Evolutionary conservation across 805 yeast genomes (phyloP), one percentile per base, ranked within the genome.

Genomic region (Candida hungchunana): DNA sequence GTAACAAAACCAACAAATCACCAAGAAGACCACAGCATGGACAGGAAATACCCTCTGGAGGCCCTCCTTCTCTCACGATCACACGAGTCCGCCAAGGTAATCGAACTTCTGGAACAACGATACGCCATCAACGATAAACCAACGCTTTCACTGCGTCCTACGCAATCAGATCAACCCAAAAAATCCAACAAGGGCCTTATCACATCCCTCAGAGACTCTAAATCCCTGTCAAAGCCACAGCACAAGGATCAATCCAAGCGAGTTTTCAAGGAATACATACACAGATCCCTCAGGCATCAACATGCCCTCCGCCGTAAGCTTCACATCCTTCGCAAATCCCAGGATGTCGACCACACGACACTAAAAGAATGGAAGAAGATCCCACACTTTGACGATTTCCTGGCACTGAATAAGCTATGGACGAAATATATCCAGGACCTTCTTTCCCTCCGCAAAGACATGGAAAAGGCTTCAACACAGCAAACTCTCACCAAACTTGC

Each of bases 361-460:
- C 48, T 59, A 2, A 39, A 50, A 26, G 47, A 43, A 12, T 58
- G 51, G 36, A 29, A 41, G 5, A 22, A 50, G 2, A 39, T 58
- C 32, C 69, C 62, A n/a, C 46, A 59, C 18, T 79, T 68, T 49
- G 74, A 68, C 26, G 71, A 71, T 18, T 82, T 78, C 44, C 30
- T 59, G 2, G 71, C 71, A 2, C 62, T 86, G 60, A 69, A 81
- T 52, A 51, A 52, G n/a, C 62, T 88, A 18, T 88, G 97, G 97
- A 67, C 70, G n/a, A 61, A 61, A 13, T 88, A 88, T 53, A 75
- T 80, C 31, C 63, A 60, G 22, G 81, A 77, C 28, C 59, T 85
- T 4, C 46, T 84, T 7, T 69, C 64, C 31, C 61, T 66, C 2
- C 55, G 57, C 2, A 26, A 36, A 10, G 39, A 35, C 2, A 17